These are phyloP conservation scores for Kuraishia capsulata DNA, from an alignment of 805 yeast genomes.

Conservation along the genomic window DNA sequence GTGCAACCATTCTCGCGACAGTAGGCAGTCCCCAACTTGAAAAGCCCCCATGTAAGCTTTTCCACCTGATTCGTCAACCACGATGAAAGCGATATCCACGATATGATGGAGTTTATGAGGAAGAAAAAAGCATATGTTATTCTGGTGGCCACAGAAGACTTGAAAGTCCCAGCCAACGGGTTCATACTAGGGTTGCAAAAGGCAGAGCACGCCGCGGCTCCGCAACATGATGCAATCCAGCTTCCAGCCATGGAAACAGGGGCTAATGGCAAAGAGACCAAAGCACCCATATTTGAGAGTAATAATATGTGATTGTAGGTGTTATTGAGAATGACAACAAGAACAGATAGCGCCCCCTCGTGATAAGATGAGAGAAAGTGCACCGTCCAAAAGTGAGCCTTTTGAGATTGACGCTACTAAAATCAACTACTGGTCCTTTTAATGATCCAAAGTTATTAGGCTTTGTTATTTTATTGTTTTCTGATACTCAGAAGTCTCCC, in stretches of 20 bases:
- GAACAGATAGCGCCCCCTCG: too few relatives aligned
- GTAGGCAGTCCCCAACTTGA: slow-evolving; percentile 41
- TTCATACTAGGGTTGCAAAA: slow-evolving; percentile 26
- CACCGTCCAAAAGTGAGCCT: too few relatives aligned
- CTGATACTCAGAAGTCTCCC: too few relatives aligned
- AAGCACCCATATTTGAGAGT: slow-evolving; percentile 44
- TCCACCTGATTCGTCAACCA: slow-evolving; percentile 70
- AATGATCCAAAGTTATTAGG: too few relatives aligned
- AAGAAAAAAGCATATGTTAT: slow-evolving; percentile 76
- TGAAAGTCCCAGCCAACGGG: slow-evolving; percentile 36
- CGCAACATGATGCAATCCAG: slow-evolving; percentile 65
- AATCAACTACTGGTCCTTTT: too few relatives aligned
- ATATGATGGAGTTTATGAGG: slow-evolving; percentile 66
- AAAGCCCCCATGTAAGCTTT: slow-evolving; percentile 55
- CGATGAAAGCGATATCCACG: slow-evolving; percentile 90
- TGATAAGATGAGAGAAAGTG: too few relatives aligned
- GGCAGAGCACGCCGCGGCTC: slow-evolving; percentile 73
- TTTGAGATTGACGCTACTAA: too few relatives aligned
- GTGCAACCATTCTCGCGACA: slow-evolving; percentile 81
- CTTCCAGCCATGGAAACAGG: slow-evolving; percentile 45
- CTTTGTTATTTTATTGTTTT: too few relatives aligned
- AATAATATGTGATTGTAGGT: not conserved
- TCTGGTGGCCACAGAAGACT: slow-evolving; percentile 75
- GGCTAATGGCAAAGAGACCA: slow-evolving; percentile 64
- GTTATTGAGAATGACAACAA: too few relatives aligned